phyloP scores from a whole-genome alignment of 1,284 basidiomycete species.

The Cutaneotrichosporon mucoides region DNA sequence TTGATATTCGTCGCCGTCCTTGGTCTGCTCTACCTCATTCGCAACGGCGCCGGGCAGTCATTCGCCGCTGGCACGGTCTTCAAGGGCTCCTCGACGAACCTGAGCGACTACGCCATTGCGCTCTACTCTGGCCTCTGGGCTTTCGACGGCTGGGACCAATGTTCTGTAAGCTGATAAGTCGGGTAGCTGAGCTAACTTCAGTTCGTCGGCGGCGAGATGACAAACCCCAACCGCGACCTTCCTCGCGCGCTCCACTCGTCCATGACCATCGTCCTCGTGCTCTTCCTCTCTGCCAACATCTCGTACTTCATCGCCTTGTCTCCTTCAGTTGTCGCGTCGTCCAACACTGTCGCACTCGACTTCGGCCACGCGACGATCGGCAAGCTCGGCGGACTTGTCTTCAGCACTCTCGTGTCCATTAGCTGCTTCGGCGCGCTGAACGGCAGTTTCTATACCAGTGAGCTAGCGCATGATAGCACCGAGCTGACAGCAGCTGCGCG shows the following conservation, averaged over 20 bases:
- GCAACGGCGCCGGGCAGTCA: constrained; percentile 40
- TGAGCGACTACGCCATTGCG: constrained; percentile 83
- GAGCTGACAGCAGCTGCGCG: constrained; percentile 54
- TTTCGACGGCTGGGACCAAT: constrained; percentile 75
- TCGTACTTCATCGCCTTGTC: constrained; percentile 94
- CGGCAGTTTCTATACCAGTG: constrained; percentile 74
- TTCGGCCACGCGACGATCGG: constrained; percentile 87
- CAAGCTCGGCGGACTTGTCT: constrained; percentile 74
- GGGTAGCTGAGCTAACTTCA: constrained; percentile 46
- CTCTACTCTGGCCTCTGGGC: constrained; percentile 95
- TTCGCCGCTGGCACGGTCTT: constrained; percentile 57
- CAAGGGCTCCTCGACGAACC: constrained; percentile 66
- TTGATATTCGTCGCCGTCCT: constrained; percentile 51
- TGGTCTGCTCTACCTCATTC: constrained; percentile 43
- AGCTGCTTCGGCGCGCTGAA: constrained; percentile 92
- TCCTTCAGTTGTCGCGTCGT: constrained; percentile 55
- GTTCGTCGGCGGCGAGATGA: constrained; percentile 90
- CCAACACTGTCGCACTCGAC: constrained; percentile 89
- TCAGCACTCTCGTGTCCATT: constrained; percentile 81
- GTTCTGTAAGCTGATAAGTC: constrained; percentile 37
- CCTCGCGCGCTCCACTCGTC: constrained; percentile 84
- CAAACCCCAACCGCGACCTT: constrained; percentile 75
- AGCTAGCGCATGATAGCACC: constrained; percentile 12
- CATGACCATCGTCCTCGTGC: constrained; percentile 61
- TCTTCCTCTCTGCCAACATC: constrained; percentile 79